Conservation (phyloP, 2,329 filamentous ascomycete genomes). For the Clonostachys sp. region DNA sequence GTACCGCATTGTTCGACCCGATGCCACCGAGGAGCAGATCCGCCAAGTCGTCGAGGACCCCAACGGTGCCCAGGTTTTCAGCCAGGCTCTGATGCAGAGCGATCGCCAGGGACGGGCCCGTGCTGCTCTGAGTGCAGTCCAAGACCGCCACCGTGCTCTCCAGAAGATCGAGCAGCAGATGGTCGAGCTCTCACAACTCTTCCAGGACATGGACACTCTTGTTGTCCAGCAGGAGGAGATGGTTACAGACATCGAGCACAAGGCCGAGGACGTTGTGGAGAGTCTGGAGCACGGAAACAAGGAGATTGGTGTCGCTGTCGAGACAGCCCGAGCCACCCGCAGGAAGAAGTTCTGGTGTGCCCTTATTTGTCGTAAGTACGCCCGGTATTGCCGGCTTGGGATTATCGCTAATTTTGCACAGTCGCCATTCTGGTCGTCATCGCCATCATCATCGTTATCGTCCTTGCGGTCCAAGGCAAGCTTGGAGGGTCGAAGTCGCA, state of each 20-base stretch:
- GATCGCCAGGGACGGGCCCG: constrained; percentile 78
- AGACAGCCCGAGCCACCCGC: constrained; percentile 72
- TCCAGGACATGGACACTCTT: constrained; percentile 83
- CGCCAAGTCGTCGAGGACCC: constrained; percentile 71
- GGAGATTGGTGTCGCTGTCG: constrained; percentile 77
- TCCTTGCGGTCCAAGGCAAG: too few species aligned
- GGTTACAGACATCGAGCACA: constrained; percentile 77
- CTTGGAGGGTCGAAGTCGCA: too few species aligned
- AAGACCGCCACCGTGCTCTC: constrained; percentile 79
- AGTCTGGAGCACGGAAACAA: constrained; percentile 83
- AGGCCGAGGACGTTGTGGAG: constrained; percentile 78
- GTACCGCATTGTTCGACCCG: constrained; percentile 82
- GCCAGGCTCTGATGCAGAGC: constrained; percentile 78
- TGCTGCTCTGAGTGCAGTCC: constrained; percentile 72
- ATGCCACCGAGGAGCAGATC: constrained; percentile 76
- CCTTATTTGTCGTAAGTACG: constrained; percentile 58
- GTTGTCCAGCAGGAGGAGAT: constrained; percentile 82
- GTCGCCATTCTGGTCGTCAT: constrained; percentile 47
- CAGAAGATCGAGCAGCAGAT: constrained; percentile 90
- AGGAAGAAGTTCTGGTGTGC: constrained; percentile 98
- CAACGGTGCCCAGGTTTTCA: constrained; percentile 75
- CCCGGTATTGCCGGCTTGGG: too few species aligned
- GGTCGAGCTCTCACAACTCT: constrained; percentile 80
- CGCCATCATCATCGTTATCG: constrained; percentile 42
- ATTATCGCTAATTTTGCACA: background rate